Base-by-base conservation (phyloP, 352 stramenopile genomes). In the Pythium guiyangense region DNA sequence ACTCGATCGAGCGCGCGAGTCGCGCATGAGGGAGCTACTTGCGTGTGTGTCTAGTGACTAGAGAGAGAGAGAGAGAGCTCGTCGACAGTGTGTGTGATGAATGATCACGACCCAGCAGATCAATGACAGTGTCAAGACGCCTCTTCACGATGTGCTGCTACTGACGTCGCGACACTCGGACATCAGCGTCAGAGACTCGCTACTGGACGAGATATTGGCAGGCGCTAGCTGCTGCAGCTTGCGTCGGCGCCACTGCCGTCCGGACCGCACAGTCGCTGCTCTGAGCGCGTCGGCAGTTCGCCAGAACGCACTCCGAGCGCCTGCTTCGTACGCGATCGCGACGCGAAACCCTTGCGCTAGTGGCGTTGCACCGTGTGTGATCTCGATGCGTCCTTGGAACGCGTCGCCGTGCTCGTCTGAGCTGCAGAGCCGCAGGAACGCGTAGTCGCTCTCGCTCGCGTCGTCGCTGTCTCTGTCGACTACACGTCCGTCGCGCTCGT, bases 271-370 rank as follows among this genome's bases (percentile, higher is more conserved):
- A 2, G 73, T 88, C 0, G 69, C 75, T 18, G 71, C 72, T 69
- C 89, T 84, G 25, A 92, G 59, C 40, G 70, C 52, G 26, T 92
- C 77, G 8, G 59, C 68, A 20, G 69, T 65, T 22, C 69, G 73
- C 85, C 85, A 95, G 58, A 90, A 95, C 15, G 63, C 62, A 18
- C 73, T 70, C 17, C 85, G 76, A 12, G 74, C 64, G 3, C 85
- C 85, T 47, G 73, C 57, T 55, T 76, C 68, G 52, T 75, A 94
- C 49, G 56, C 54, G 9, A 87, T 39, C 3, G 65, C 56, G 20
- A 92, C 75, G 20, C 71, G 50, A 52, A 77, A 80, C 11, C 44
- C 60, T 9, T 1, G 63, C 39, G 1, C n/a, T n/a, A n/a, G 55
- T 43, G 17, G 11, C 12, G 49, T 34, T 43, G 62, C 52, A 20